A percentile compares a stretch with the other conserved stretches of the same genome.
Evolutionary conservation across 257 asterid species (phyloP).

Genomic region (Nicotiana paniculata): DNA sequence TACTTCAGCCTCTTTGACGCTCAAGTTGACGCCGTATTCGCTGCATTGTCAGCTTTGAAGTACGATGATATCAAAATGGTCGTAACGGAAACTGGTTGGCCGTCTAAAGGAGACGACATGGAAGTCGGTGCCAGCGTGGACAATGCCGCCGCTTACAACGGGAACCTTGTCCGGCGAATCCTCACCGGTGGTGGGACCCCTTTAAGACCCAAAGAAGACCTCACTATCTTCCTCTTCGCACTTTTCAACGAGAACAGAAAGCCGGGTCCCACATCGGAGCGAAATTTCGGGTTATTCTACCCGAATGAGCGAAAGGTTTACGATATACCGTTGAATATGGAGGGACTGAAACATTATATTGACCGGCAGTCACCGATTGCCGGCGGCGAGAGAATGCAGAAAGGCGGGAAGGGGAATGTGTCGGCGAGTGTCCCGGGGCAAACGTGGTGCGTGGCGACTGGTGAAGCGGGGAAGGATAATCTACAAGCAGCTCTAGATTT

Average conservation of each 20-base stretch:
- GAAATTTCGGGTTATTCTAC: slow-evolving; percentile 87
- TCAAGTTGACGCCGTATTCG: slow-evolving; percentile 81
- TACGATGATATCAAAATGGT: slow-evolving; percentile 53
- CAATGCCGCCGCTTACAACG: slow-evolving; percentile 89
- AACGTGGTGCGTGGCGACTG: slow-evolving; percentile 89
- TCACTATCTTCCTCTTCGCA: slow-evolving; percentile 69
- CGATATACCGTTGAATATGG: slow-evolving; percentile 55
- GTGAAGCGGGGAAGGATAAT: slow-evolving; percentile 43
- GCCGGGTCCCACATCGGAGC: slow-evolving; percentile 76
- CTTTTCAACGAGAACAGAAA: slow-evolving; percentile 89
- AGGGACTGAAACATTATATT: slow-evolving; percentile 36
- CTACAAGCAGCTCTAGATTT: slow-evolving; percentile 80
- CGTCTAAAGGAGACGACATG: slow-evolving; percentile 75
- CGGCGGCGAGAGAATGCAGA: slow-evolving; percentile 35
- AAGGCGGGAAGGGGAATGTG: slow-evolving; percentile 19
- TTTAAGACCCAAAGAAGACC: slow-evolving; percentile 48
- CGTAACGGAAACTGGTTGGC: slow-evolving; percentile 92
- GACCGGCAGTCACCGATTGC: slow-evolving; percentile 28
- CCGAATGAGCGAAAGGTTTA: slow-evolving; percentile 68
- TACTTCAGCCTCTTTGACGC: slow-evolving; percentile 83
- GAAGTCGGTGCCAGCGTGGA: slow-evolving; percentile 67
- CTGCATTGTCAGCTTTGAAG: slow-evolving; percentile 63
- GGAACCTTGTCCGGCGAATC: slow-evolving; percentile 55
- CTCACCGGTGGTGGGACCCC: slow-evolving; percentile 88
- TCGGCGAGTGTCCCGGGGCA: slow-evolving; percentile 30